Evolutionary conservation across 345 rosid genomes (phyloP).

Genomic region (Brassica nigra): DNA sequence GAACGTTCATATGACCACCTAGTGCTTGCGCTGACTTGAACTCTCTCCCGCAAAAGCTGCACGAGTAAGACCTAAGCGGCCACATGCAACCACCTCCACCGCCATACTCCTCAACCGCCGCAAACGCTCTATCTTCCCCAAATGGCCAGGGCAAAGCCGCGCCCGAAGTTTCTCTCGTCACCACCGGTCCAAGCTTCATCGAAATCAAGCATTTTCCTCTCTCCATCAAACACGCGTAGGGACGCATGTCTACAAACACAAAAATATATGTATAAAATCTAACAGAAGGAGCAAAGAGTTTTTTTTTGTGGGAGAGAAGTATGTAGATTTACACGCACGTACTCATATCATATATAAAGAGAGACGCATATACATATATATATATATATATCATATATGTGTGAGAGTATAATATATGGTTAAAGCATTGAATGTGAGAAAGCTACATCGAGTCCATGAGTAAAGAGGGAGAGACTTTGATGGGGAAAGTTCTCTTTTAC

Average conservation of each 20-base stretch:
- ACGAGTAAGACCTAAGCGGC: constrained; percentile 55
- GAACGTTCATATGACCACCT: constrained; percentile 62
- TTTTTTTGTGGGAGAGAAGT: not conserved
- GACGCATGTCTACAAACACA: not conserved
- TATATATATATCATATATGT: not conserved
- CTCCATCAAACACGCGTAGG: constrained; percentile 26
- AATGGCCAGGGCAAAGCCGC: constrained; percentile 23
- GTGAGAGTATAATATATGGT: constrained; percentile 21
- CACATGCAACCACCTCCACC: constrained; percentile 42
- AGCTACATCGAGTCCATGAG: constrained; percentile 37
- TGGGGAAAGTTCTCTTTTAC: constrained; percentile 37
- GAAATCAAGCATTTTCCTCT: constrained; percentile 36
- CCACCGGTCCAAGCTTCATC: constrained; percentile 31
- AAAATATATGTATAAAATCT: not conserved
- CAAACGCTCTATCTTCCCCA: constrained; percentile 58
- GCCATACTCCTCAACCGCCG: constrained; percentile 53
- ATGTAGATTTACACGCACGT: constrained; percentile 26
- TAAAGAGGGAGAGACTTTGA: constrained; percentile 40
- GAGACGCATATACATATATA: constrained; percentile 19
- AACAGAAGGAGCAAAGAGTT: not conserved
- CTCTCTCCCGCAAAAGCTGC: constrained; percentile 55
- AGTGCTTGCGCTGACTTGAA: constrained; percentile 61
- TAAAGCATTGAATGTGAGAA: constrained; percentile 42
- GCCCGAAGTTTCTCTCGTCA: constrained; percentile 3
- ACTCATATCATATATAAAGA: constrained; percentile 23